Base-by-base conservation (phyloP, 768 basidiomycete species). In the Paxillus ammoniavirescens region DNA sequence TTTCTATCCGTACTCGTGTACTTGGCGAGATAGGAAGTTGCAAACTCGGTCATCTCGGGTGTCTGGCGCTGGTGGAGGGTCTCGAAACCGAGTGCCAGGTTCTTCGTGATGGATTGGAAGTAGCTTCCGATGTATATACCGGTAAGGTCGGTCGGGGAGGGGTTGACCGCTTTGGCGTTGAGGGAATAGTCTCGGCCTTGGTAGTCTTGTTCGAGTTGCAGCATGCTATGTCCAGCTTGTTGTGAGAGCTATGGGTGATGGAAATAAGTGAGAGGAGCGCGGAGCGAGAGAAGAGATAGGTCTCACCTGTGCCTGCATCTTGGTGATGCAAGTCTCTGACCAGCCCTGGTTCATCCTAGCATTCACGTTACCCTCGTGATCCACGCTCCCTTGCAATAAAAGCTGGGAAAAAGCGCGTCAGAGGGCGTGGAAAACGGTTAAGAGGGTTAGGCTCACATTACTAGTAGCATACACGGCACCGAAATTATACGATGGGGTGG, bases 161-260 rank as follows among this genome's bases (percentile, higher is more conserved):
- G 95, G 74, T 99, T 98, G 68, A 96, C 80, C 12, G 89, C 85
- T 71, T 97, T 97, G 62, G 82, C 63, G 68, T 94, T 95, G 38
- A 94, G 58, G 52, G 83, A 86, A 73, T 88, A 97, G 72, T 98
- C 96, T 53, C 77, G 78, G 23, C 94, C 96, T 61, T 84, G 82
- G 69, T 89, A 89, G 71, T 98, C 97, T 64, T 99, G 96, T 72
- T 99, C 97, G 41, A 95, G 60, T 63, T 95, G 91, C 52, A 97
- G 71, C 89, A 97, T 92, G 60, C 87, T 96, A 67, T 93, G 93
- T 15, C 89, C 89, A 14, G 75, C 73, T 71, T 84, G 80, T 66
- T 80, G 74, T 35, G 90, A 87, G 58, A 97, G 77, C 92, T 96
- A 67, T 26, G 28, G 56, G 54, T 12, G 58, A 56, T 52, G 45